Conservation (phyloP, 495 filamentous ascomycete genomes). For the Neurospora terricola region DNA sequence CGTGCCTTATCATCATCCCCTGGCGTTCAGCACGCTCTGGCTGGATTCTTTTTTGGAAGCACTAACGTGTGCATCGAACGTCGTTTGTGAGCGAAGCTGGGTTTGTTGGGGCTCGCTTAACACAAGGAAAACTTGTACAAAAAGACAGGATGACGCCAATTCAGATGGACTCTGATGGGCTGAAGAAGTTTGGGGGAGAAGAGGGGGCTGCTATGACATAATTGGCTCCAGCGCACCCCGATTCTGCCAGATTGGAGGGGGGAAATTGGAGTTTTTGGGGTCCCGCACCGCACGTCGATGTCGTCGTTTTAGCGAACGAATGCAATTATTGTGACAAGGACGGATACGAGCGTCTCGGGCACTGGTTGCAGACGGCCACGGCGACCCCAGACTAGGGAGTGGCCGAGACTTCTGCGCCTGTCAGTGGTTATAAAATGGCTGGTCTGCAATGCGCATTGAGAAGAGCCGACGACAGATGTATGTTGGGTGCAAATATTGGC, state of each 20-base stretch:
- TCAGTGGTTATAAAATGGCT: not conserved
- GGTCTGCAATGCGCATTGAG: not conserved
- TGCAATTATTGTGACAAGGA: not conserved
- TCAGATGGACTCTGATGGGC: not conserved
- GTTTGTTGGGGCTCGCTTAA: too few species aligned
- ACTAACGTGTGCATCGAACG: not conserved
- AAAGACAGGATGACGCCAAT: not conserved
- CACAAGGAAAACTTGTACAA: not conserved
- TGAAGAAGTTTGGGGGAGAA: not conserved
- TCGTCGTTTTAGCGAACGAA: not conserved
- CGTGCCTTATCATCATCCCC: not conserved
- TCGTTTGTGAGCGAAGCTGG: not conserved
- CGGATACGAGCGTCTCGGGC: not conserved
- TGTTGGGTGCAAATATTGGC: not conserved
- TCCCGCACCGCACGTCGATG: not conserved
- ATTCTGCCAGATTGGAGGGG: not conserved
- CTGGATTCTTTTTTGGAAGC: not conserved
- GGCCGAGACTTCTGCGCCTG: not conserved
- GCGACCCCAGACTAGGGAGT: not conserved
- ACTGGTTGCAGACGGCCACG: not conserved
- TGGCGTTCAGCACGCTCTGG: not conserved
- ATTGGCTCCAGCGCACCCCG: not conserved
- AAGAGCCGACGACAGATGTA: not conserved
- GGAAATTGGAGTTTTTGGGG: not conserved
- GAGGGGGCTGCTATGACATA: not conserved